Evolutionary conservation across 164 flowering plant species (phyloP), one percentile per base, ranked within the genome.

Genomic region (Vitis amurensis): DNA sequence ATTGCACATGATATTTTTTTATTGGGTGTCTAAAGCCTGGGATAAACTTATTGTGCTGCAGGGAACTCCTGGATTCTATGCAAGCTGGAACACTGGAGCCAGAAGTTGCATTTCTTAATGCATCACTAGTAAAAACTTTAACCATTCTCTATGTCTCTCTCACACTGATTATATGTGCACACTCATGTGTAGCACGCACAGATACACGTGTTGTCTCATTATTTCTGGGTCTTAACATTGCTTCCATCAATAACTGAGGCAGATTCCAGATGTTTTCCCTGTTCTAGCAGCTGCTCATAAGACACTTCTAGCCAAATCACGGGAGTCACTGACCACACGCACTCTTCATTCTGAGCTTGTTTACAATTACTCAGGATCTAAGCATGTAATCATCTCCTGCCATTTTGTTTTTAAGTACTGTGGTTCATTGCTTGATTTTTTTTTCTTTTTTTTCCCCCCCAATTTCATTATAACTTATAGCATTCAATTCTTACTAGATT

Each of bases 321-420:
- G 93, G 60, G 92, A 82, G 3, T 82, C 93, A 27, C 71, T 95
- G 76, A 86, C 90, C 2, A 91, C 99, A 13, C 85, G 94, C 31
- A 92, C 97, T 53, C 88, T 83, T 65, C 98, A 92, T 81, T 94
- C 98, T 23, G 99, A 94, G 81, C 91, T 94, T 61, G 97, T 94
- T 53, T 92, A 86, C 81, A 92, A 91, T 64, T 94, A 90, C 76
- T 86, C 99, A 3, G 98, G 97, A 64, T 92, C 99, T 27, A 94
- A 94, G 77, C 98, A 94, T 85, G 98, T 92, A 87, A 72, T 27
- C 3, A 65, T 48, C 67, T 58, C 61, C 66, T 12, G 4, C 31
- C 68, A 3, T 64, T 60, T 67, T 5, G 10, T 19, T 37, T 4
- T 6, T 37, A 37, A 37, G 44, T 27, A 44, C 50, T 71, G 13